phyloP scores from a whole-genome alignment of 1,139 yeast species.

The Candida sojae region DNA sequence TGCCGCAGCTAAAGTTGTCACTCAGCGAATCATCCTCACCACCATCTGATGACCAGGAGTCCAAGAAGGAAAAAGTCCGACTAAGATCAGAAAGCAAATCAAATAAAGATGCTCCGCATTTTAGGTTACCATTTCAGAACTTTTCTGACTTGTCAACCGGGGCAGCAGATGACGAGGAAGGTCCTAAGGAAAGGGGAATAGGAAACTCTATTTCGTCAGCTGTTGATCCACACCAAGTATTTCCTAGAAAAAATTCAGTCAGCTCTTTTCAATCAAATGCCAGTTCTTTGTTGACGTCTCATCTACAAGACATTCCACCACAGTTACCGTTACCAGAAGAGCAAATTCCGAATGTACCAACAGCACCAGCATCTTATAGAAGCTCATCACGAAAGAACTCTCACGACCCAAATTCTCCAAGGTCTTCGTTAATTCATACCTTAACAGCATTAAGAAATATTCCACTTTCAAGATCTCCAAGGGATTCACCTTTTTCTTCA shows the following conservation, averaged over 20 bases:
- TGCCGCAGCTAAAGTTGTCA: constrained; percentile 14
- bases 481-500: constrained; percentile 47
- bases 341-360: constrained; percentile 49
- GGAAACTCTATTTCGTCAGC: constrained; percentile 19
- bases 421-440: constrained; percentile 46
- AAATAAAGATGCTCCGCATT: constrained; percentile 45
- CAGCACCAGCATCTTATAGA: constrained; percentile 35
- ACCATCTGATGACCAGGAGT: constrained; percentile 13
- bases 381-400: constrained; percentile 39
- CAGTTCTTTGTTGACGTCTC: constrained; percentile 30
- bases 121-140: constrained; percentile 69
- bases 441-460: constrained; percentile 45
- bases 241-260: constrained; percentile 28
- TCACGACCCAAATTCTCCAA: constrained; percentile 40
- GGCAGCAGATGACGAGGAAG: constrained; percentile 2
- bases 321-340: constrained; percentile 56
- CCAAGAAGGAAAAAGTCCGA: constrained; percentile 12
- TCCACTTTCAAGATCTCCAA: constrained; percentile 38
- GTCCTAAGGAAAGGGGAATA: constrained; percentile 13
- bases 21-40: constrained; percentile 17
- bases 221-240: constrained; percentile 23
- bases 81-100: constrained; percentile 12
- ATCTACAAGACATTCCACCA: constrained; percentile 52
- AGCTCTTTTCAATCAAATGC: constrained; percentile 29
- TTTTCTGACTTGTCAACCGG: constrained; percentile 11